Base-by-base conservation (phyloP, 129 eudicot species). In the Oenanthe sinensis region DNA sequence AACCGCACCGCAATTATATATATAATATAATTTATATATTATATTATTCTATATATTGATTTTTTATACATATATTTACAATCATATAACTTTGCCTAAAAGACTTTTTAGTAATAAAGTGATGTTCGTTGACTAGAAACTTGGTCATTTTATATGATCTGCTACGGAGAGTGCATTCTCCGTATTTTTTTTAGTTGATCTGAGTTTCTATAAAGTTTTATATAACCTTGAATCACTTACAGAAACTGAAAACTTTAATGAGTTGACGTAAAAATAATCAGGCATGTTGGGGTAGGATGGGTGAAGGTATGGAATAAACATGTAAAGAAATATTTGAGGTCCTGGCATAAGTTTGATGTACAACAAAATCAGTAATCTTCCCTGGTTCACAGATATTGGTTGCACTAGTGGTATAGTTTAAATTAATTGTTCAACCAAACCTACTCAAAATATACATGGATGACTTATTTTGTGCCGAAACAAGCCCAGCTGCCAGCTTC, bases 121-220 rank as follows among this genome's bases (percentile, higher is more conserved):
- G 33, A 60, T 60, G 68, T n/a, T 6, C 6, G 15, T 24, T n/a
- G 68, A 4, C n/a, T 74, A 24, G 47, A 26, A 45, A 49, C 42
- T 48, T 69, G 77, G 22, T 49, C 19, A 22, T 79, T 14, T n/a
- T 63, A 6, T 40, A 24, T 26, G 74, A 45, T 22, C 52, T 78
- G 71, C 28, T n/a, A 68, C 13, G 9, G 58, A 19, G 44, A 26
- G 22, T 14, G 60, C 54, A 75, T 3, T 75, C 37, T 26, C 48
- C 75, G 24, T 54, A 65, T 24, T 75, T 68, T 85, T 76, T 50
- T 46, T 75, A 22, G 17, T 19, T 28, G n/a, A 26, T 47, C 24
- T 16, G 43, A 50, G 39, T 24, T 47, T 75, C 22, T 14, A n/a
- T 12, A 72, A 43, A 1, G n/a, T 43, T 28, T 22, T 72, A 8